Evolutionary conservation across 2,329 filamentous ascomycete genomes (phyloP).

Genomic region (Penicillium concentricum): DNA sequence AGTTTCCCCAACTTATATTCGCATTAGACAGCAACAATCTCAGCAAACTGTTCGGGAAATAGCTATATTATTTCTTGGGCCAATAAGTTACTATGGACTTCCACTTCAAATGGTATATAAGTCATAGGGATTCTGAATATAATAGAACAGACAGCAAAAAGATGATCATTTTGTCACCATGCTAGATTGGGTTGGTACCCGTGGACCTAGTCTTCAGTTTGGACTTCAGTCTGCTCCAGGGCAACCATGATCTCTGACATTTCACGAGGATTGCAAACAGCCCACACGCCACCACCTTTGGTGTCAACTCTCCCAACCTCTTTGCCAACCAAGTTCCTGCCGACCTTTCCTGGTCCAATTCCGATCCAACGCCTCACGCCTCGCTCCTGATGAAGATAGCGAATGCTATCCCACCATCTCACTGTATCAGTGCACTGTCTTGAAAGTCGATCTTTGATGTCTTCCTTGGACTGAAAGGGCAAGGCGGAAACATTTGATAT

Average conservation of each 20-base stretch:
- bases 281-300: constrained; percentile 91
- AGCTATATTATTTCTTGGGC: neutral
- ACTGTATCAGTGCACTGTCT: constrained; percentile 88
- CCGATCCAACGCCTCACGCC: constrained; percentile 84
- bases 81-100: neutral
- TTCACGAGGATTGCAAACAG: constrained; percentile 76
- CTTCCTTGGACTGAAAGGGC: constrained; percentile 70
- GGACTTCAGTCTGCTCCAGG: constrained; percentile 61
- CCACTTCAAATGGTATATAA: neutral
- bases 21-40: constrained; percentile 52
- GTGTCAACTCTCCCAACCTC: constrained; percentile 82
- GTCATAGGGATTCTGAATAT: neutral
- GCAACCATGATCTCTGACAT: constrained; percentile 67
- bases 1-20: neutral
- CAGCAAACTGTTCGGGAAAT: neutral
- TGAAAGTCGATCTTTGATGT: constrained; percentile 76
- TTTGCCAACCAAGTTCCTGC: constrained; percentile 88
- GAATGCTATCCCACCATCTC: constrained; percentile 90
- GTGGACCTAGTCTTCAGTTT: constrained; percentile 3
- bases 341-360: constrained; percentile 90
- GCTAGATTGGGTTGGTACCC: neutral
- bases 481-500: constrained; percentile 82
- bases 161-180: neutral
- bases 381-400: constrained; percentile 80
- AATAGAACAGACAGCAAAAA: neutral